Evolutionary conservation across 371 early-diverging fungal genomes (phyloP).

Genomic region (Apophysomyces elegans): DNA sequence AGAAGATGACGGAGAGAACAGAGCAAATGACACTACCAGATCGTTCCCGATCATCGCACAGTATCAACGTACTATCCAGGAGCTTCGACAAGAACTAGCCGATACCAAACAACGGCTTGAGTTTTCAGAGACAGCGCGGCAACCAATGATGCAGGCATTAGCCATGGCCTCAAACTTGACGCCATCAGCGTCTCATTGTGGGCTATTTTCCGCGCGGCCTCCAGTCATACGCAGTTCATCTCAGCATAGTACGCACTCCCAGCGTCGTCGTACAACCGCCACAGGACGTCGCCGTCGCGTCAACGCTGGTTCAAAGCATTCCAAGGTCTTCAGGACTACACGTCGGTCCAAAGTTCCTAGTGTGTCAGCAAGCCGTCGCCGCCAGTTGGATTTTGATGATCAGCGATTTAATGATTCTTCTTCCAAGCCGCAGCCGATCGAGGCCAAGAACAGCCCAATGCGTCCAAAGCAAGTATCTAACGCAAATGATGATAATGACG

Average conservation of each 20-base stretch:
- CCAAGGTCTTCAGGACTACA: slow-evolving; percentile 23
- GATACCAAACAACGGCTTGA: slow-evolving; percentile 37
- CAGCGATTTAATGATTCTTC: not conserved
- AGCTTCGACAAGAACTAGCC: slow-evolving; percentile 43
- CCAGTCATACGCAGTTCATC: not conserved
- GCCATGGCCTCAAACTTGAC: not conserved
- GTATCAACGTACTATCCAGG: slow-evolving; percentile 53
- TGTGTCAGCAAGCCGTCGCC: not conserved
- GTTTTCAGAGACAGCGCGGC: slow-evolving; percentile 23
- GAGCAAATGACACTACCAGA: slow-evolving; percentile 1
- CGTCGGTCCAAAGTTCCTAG: slow-evolving; percentile 25
- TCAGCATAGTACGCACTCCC: slow-evolving; percentile 1
- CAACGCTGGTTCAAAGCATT: not conserved
- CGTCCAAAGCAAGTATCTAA: slow-evolving; percentile 1
- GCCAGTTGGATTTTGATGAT: not conserved
- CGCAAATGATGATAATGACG: slow-evolving; percentile 17
- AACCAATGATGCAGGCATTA: slow-evolving; percentile 4
- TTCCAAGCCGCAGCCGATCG: not conserved
- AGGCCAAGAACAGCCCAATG: not conserved
- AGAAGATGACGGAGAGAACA: slow-evolving; percentile 5
- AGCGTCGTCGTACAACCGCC: slow-evolving; percentile 3
- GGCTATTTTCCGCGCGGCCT: not conserved
- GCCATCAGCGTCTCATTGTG: not conserved
- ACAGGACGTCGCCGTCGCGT: slow-evolving; percentile 6
- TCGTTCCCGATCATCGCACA: slow-evolving; percentile 49